Percentiles rank a stretch among this genome's conserved stretches.
Conservation (phyloP, 331 rosid species). For the Telfairia occidentalis region DNA sequence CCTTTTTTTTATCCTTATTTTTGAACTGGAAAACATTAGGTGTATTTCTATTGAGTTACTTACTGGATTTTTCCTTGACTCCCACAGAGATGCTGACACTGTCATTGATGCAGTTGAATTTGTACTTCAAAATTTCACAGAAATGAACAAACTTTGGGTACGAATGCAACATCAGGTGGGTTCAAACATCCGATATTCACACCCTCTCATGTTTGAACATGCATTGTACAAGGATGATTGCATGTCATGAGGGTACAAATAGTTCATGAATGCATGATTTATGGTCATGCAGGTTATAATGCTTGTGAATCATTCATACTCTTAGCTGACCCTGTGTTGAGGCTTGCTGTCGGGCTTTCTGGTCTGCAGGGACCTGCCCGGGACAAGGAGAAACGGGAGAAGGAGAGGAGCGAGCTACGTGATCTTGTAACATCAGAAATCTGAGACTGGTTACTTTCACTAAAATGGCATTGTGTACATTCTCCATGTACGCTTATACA, state of each 20-base stretch:
- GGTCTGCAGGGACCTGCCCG: slow-evolving; percentile 99
- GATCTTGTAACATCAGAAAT: slow-evolving; percentile 90
- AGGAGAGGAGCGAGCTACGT: slow-evolving; percentile 96
- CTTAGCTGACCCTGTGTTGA: slow-evolving; percentile 99
- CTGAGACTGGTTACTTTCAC: slow-evolving; percentile 55
- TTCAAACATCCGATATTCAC: slow-evolving; percentile 24
- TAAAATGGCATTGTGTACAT: slow-evolving; percentile 40
- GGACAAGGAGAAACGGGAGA: slow-evolving; percentile 98
- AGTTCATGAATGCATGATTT: slow-evolving; percentile 91
- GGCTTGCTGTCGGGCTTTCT: slow-evolving; percentile 99
- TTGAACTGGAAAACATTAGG: background rate
- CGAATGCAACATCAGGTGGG: slow-evolving; percentile 99
- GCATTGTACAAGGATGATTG: slow-evolving; percentile 61
- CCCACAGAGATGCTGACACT: slow-evolving; percentile 83
- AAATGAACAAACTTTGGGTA: slow-evolving; percentile 99
- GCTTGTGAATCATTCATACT: slow-evolving; percentile 95
- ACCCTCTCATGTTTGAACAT: slow-evolving; percentile 47
- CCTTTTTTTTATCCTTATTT: background rate
- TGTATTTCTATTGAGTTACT: background rate
- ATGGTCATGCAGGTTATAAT: slow-evolving; percentile 99
- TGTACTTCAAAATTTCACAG: slow-evolving; percentile 96
- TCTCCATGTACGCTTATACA: slow-evolving; percentile 48
- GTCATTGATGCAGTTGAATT: slow-evolving; percentile 90
- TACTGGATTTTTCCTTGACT: slow-evolving; percentile 6
- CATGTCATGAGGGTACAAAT: slow-evolving; percentile 67